Conservation (phyloP, 805 yeast species). For the Kuraishia capsulata region DNA sequence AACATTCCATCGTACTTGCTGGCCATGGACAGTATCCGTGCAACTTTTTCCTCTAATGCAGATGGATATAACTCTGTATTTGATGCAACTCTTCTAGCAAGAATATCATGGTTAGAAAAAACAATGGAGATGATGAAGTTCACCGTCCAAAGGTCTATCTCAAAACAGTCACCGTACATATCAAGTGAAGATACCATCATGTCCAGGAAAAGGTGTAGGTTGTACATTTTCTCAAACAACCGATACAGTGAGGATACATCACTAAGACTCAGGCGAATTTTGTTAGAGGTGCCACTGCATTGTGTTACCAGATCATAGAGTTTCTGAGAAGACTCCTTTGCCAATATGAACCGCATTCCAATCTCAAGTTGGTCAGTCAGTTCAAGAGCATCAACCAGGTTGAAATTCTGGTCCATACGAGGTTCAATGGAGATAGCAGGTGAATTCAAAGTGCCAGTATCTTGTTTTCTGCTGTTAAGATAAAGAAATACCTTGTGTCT, state of each 20-base stretch:
- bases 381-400: background rate
- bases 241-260: conserved; percentile 9
- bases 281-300: background rate
- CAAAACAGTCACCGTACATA: background rate
- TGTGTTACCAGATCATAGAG: background rate
- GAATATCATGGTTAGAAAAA: conserved; percentile 10
- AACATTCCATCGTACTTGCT: background rate
- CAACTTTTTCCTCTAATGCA: background rate
- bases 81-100: conserved; percentile 10
- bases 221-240: conserved; percentile 9
- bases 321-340: background rate
- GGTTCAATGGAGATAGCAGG: too few relatives aligned
- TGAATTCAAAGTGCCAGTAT: background rate
- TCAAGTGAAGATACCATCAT: conserved; percentile 9
- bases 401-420: background rate
- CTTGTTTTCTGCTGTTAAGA: background rate
- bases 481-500: background rate
- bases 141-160: conserved; percentile 7
- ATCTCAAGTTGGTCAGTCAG: background rate
- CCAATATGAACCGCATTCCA: background rate
- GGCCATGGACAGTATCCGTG: background rate
- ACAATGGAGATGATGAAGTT: conserved; percentile 12
- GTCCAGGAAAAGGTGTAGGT: conserved; percentile 10
- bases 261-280: background rate
- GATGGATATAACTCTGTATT: background rate